These are phyloP conservation scores for Trametes cingulata DNA, from an alignment of 768 basidiomycete genomes.

Conservation along the genomic window DNA sequence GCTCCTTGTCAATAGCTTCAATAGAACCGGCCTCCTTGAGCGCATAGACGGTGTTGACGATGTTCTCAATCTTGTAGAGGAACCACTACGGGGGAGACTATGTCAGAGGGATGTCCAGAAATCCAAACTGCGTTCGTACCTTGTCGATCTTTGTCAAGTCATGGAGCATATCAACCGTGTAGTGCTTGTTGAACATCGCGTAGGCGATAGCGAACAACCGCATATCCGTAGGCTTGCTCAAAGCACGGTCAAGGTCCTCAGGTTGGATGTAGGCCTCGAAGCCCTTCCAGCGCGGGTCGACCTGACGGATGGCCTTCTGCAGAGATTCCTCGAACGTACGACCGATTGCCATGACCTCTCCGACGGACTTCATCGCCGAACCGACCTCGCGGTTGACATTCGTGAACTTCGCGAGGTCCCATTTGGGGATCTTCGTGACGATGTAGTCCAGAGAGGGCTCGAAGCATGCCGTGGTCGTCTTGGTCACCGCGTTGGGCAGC, in stretches of 20 bases:
- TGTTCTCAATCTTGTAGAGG: conserved; percentile 98
- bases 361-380: conserved; percentile 98
- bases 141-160: conserved; percentile 98
- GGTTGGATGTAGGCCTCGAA: conserved; percentile 94
- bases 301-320: conserved; percentile 97
- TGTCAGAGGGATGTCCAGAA: not conserved
- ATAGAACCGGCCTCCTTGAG: conserved; percentile 72
- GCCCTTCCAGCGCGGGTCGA: conserved; percentile 95
- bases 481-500: conserved; percentile 97
- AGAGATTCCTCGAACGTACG: conserved; percentile 98
- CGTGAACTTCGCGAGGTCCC: conserved; percentile 97
- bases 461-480: conserved; percentile 98
- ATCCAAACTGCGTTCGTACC: conserved; percentile 40
- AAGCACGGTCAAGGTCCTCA: conserved; percentile 78
- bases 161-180: conserved; percentile 87
- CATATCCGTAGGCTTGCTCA: conserved; percentile 89
- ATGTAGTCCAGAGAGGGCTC: conserved; percentile 99
- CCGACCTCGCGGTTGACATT: conserved; percentile 95
- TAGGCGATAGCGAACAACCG: conserved; percentile 96
- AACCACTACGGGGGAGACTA: conserved; percentile 68
- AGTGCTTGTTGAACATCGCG: conserved; percentile 93
- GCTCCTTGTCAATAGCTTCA: conserved; percentile 65
- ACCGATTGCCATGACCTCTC: conserved; percentile 99
- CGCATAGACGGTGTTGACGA: conserved; percentile 81
- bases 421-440: conserved; percentile 99